A percentile compares a stretch with the other conserved stretches of the same genome.
phyloP scores from a whole-genome alignment of 2,329 filamentous ascomycete species.

The Leptoxyphium fumago region DNA sequence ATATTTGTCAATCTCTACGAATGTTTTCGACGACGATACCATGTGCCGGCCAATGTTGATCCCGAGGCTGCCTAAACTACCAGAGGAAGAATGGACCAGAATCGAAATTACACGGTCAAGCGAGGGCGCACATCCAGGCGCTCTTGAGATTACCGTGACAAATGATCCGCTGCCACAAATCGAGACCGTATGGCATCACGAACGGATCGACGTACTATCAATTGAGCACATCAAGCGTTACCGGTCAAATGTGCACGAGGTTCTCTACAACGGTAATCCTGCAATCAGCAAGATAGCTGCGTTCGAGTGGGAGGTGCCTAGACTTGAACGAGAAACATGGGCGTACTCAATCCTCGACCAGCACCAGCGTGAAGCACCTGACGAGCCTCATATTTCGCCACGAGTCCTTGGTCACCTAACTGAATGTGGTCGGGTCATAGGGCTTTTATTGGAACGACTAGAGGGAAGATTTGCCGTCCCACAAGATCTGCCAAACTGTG shows the following conservation, averaged over 20 bases:
- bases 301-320: conserved; percentile 3
- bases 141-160: conserved; percentile 7
- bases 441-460: conserved; percentile 2
- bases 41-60: conserved; percentile 20
- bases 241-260: conserved; percentile 11
- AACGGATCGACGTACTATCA: conserved; percentile 13
- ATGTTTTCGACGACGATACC: conserved; percentile 12
- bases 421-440: conserved; percentile 3
- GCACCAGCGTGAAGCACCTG: no score
- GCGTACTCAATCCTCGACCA: background rate
- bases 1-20: background rate
- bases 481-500: conserved; percentile 3
- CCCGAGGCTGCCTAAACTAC: conserved; percentile 13
- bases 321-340: conserved; percentile 2
- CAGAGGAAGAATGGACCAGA: conserved; percentile 13
- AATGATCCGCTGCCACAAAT: conserved; percentile 7
- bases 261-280: conserved; percentile 3
- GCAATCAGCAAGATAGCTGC: conserved; percentile 7
- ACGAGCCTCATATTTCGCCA: no score
- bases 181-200: conserved; percentile 11
- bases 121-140: conserved; percentile 3
- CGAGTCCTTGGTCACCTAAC: background rate
- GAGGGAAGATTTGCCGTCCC: conserved; percentile 2
- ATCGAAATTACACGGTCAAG: conserved; percentile 9
- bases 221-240: conserved; percentile 10